Evolutionary conservation across 2,329 filamentous ascomycete genomes (phyloP).

Genomic region (Colletotrichum filicis): DNA sequence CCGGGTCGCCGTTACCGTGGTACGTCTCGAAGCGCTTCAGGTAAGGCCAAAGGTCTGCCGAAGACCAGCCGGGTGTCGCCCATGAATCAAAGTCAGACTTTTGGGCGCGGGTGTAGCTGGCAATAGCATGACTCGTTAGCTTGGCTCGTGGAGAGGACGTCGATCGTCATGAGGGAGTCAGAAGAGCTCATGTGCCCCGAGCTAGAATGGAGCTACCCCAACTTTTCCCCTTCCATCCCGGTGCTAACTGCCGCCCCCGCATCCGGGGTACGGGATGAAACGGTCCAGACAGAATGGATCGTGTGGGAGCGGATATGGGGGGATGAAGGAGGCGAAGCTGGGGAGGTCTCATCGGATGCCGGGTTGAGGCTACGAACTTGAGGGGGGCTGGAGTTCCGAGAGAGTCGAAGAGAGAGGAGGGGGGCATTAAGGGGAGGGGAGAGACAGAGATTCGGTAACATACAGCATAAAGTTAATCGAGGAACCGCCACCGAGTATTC

Average conservation of each 20-base stretch:
- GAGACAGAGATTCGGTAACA: not conserved
- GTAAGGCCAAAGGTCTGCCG: conserved; percentile 61
- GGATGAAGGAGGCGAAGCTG: not conserved
- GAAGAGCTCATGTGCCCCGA: not conserved
- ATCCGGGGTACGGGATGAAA: not conserved
- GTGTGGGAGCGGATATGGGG: not conserved
- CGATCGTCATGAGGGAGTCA: not conserved
- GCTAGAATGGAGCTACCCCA: not conserved
- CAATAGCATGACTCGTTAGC: conserved; percentile 9
- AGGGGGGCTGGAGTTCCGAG: not conserved
- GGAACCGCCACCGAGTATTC: conserved; percentile 63
- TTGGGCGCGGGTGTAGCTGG: conserved; percentile 56
- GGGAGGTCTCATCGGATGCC: not conserved
- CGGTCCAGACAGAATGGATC: not conserved
- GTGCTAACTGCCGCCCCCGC: not conserved
- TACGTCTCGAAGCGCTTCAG: conserved; percentile 53
- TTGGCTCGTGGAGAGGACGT: not conserved
- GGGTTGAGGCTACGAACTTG: not conserved
- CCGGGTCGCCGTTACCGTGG: conserved; percentile 39
- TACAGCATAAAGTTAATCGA: conserved; percentile 58
- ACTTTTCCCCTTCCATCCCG: not conserved
- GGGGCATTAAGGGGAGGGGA: not conserved
- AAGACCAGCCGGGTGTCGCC: conserved; percentile 62
- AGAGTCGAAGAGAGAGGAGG: not conserved
- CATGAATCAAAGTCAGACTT: conserved; percentile 62